Percentiles rank a stretch among this genome's conserved stretches.
phyloP scores from a whole-genome alignment of 192 early-diverging fungal genomes.

The Ambispora gerdemannii region DNA sequence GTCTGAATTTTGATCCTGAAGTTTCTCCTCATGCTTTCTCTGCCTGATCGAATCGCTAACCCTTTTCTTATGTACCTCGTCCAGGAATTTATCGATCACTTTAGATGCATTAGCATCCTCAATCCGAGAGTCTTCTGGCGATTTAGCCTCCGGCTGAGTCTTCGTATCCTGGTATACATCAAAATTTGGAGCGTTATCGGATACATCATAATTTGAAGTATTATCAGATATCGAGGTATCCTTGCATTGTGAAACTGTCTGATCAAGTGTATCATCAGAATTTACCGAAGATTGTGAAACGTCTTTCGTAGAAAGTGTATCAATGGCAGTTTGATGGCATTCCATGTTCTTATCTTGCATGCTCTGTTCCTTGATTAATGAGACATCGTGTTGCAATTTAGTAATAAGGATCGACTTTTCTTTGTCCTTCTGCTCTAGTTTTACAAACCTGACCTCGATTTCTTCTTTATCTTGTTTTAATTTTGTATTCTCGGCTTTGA shows the following conservation, averaged over 20 bases:
- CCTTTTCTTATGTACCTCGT: not conserved
- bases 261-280: slow-evolving; percentile 9
- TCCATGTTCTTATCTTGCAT: not conserved
- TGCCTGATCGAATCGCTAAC: not conserved
- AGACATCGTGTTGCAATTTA: not conserved
- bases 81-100: not conserved
- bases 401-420: slow-evolving; percentile 5
- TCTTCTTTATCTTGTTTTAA: slow-evolving; percentile 5
- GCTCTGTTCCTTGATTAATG: not conserved
- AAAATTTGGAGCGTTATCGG: no score
- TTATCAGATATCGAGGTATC: slow-evolving; percentile 16
- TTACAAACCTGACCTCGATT: not conserved
- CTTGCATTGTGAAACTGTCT: slow-evolving; percentile 3
- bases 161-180: no score
- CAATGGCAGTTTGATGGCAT: not conserved
- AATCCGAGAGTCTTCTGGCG: slow-evolving; percentile 2
- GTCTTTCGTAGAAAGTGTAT: slow-evolving; percentile 17
- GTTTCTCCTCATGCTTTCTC: not conserved
- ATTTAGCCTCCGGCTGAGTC: no score
- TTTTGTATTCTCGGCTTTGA: slow-evolving; percentile 12
- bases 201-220: slow-evolving; percentile 1
- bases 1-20: not conserved
- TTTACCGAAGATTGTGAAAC: slow-evolving; percentile 24
- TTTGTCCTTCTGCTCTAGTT: not conserved
- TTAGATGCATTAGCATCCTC: no score